Conservation (phyloP, 495 filamentous ascomycete genomes). For the Diplogelasinospora grovesii region DNA sequence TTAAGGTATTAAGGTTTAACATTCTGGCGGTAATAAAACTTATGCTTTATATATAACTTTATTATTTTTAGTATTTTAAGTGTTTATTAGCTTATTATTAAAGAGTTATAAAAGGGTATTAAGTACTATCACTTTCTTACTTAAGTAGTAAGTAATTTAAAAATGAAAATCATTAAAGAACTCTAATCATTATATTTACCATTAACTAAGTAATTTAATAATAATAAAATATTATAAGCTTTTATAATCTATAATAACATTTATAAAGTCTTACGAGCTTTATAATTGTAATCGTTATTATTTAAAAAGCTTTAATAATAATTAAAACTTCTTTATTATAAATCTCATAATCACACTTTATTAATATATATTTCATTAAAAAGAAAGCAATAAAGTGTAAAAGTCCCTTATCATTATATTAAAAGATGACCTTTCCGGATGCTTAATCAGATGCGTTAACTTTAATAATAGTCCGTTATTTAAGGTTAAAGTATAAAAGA, state of each 20-base stretch:
- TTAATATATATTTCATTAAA: not conserved
- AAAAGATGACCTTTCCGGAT: not conserved
- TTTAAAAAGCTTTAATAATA: not conserved
- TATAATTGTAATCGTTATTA: not conserved
- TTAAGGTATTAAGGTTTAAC: too few species aligned
- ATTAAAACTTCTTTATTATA: not conserved
- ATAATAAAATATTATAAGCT: not conserved
- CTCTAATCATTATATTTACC: not conserved
- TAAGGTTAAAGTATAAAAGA: too few species aligned
- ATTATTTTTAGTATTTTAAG: too few species aligned
- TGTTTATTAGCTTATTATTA: too few species aligned
- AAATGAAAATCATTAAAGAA: not conserved
- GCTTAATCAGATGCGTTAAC: not conserved
- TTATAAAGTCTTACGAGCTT: not conserved
- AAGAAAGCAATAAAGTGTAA: not conserved
- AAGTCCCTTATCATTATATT: not conserved
- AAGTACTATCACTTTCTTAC: fast-evolving
- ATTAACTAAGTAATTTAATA: not conserved
- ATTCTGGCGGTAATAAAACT: too few species aligned
- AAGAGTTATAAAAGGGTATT: too few species aligned
- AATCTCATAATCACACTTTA: not conserved
- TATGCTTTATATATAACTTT: too few species aligned
- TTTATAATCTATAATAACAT: not conserved
- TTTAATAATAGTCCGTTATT: not conserved
- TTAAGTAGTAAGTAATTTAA: not conserved